Evolutionary conservation across 257 asterid species (phyloP).

Genomic region (Galeopsis tetrahit): DNA sequence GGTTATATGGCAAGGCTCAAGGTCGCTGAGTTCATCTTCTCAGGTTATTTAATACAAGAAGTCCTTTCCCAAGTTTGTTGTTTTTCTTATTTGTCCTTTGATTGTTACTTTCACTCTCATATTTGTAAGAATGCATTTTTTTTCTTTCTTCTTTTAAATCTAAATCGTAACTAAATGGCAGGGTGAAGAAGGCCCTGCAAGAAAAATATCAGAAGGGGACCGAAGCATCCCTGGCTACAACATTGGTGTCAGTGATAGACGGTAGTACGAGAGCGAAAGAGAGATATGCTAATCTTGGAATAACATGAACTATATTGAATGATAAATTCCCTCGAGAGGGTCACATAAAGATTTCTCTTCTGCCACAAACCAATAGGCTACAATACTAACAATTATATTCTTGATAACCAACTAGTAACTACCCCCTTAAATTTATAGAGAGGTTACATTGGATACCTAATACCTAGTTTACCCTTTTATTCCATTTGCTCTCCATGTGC

Average conservation of each 20-base stretch:
- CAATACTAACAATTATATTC: too few species aligned
- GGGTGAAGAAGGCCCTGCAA: slow-evolving; percentile 93
- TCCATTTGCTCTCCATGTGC: too few species aligned
- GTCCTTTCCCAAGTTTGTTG: slow-evolving; percentile 17
- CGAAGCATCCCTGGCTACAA: slow-evolving; percentile 72
- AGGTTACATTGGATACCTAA: too few species aligned
- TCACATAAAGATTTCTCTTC: too few species aligned
- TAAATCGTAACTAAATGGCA: slow-evolving; percentile 41
- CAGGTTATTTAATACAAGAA: slow-evolving; percentile 57
- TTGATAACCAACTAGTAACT: too few species aligned
- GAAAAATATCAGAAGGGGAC: slow-evolving; percentile 85
- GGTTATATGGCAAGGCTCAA: slow-evolving; percentile 81
- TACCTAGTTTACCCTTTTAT: too few species aligned
- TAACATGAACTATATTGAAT: too few species aligned
- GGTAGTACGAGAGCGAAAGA: too few species aligned
- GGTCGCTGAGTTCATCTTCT: slow-evolving; percentile 72
- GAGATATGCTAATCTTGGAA: too few species aligned
- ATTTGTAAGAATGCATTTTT: slow-evolving; percentile 6
- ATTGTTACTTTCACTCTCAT: slow-evolving; percentile 15
- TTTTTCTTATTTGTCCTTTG: slow-evolving; percentile 25
- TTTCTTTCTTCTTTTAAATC: slow-evolving; percentile 8
- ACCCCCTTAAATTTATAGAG: too few species aligned
- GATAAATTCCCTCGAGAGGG: too few species aligned
- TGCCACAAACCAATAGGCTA: too few species aligned
- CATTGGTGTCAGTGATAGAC: slow-evolving; percentile 87